Evolutionary conservation across 2,329 filamentous ascomycete species (phyloP), one percentile per base, ranked within the genome.

Genomic region (Phialemoniopsis sp.): DNA sequence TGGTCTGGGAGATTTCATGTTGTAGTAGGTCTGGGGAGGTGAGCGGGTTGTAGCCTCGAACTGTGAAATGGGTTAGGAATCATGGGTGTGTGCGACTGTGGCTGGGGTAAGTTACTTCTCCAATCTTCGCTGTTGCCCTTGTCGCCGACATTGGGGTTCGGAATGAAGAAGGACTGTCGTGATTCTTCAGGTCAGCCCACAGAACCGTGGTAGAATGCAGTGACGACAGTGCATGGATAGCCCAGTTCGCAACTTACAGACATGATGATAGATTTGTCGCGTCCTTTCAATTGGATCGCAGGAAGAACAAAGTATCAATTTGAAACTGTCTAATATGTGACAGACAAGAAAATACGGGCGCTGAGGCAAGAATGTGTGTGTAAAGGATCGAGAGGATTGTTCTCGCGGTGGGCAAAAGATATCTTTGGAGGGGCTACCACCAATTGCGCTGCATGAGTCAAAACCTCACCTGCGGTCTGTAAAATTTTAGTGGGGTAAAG

Each of bases 11-110:
- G 55, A 98, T 91, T 64, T 97, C 90, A 73, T 91, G 86, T 65
- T 97, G 91, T 44, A 98, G 88, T 47, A 98, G 82, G 57, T 95
- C 88, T 46, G 93, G 93, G 7, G 93, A 83, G 13, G 89, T 96
- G 50, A 98, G 73, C 54, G 88, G 91, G 62, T 95, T 95, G 76
- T 94, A 91, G 53, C 91, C 91, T 46, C 85, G 84, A 63, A 89
- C 85, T 88, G 47, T 29, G 19, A 60, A 87, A 81, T 85, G 46
- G 35, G 28, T 43, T 29, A 36, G 30, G 18, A 57, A 54, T 44
- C 42, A 45, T 34, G 37, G n/a, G 9, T 33, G 13, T 21, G 33
- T 29, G 14, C 21, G 19, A 34, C 30, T 15, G n/a, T 26, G 17
- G 39, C 29, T 31, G 36, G 30, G 41, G 33, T 43, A 41, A 61